A percentile compares a stretch with the other conserved stretches of the same genome.
Evolutionary conservation across 306 rosid genomes (phyloP).

Genomic region (Trifolium fragiferum): DNA sequence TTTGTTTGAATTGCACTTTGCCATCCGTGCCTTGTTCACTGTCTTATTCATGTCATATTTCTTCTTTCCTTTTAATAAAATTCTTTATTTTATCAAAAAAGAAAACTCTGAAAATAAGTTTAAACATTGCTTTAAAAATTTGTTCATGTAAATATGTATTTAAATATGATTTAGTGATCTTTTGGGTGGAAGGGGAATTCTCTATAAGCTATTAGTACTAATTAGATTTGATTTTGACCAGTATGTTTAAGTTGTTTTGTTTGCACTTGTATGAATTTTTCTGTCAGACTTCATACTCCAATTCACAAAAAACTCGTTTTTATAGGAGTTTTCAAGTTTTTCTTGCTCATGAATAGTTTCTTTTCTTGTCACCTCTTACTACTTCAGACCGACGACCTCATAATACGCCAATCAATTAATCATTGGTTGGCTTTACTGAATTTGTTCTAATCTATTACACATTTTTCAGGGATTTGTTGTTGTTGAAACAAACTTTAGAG

Average conservation of each 20-base stretch:
- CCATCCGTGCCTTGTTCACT: slow-evolving; percentile 18
- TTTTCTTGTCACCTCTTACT: slow-evolving; percentile 14
- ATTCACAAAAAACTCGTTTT: slow-evolving; percentile 23
- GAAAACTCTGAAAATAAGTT: slow-evolving; percentile 22
- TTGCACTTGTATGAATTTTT: slow-evolving; percentile 23
- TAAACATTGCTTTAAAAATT: slow-evolving; percentile 26
- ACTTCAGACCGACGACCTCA: background rate
- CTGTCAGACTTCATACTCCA: slow-evolving; percentile 10
- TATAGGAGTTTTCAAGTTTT: slow-evolving; percentile 22
- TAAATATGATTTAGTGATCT: slow-evolving; percentile 23
- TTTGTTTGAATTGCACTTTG: slow-evolving; percentile 29
- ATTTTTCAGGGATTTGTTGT: slow-evolving; percentile 82
- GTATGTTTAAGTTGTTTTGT: slow-evolving; percentile 26
- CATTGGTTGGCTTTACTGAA: slow-evolving; percentile 21
- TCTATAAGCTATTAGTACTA: slow-evolving; percentile 8
- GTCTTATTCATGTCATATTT: slow-evolving; percentile 15
- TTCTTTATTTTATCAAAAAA: background rate
- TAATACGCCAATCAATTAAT: background rate
- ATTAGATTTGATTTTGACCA: slow-evolving; percentile 23
- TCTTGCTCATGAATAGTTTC: slow-evolving; percentile 31
- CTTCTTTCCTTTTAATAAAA: slow-evolving; percentile 28
- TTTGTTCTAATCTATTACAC: background rate
- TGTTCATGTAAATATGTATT: background rate
- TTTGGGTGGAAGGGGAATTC: background rate
- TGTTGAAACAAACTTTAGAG: slow-evolving; percentile 91